Conservation (phyloP, 73 alveolate genomes). For the Paramecium caudatum region DNA sequence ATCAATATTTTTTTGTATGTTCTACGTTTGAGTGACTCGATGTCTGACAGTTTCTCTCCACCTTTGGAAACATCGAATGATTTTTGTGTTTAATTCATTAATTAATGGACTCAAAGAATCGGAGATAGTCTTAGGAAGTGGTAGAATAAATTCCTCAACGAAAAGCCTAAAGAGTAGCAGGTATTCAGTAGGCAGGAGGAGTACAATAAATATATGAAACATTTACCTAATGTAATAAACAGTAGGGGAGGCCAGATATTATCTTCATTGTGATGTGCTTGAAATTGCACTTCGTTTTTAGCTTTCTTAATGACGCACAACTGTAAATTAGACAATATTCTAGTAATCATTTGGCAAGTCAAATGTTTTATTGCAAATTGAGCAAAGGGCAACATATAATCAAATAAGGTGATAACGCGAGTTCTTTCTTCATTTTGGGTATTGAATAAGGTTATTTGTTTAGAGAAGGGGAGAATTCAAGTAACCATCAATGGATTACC, state of each 20-base stretch:
- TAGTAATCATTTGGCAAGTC: conserved; percentile 64
- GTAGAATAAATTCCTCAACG: conserved; percentile 8
- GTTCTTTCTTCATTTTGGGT: conserved; percentile 73
- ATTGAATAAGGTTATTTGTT: neutral
- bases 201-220: conserved; percentile 58
- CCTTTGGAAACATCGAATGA: conserved; percentile 52
- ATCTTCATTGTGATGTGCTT: conserved; percentile 72
- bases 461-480: conserved; percentile 77
- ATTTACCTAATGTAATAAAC: conserved; percentile 24
- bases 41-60: conserved; percentile 48
- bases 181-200: conserved; percentile 23
- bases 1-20: conserved; percentile 27
- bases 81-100: conserved; percentile 56
- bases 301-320: conserved; percentile 60
- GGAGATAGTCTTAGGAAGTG: conserved; percentile 20
- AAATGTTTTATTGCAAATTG: conserved; percentile 75
- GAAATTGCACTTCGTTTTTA: conserved; percentile 71
- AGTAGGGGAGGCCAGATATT: conserved; percentile 59
- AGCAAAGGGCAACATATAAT: conserved; percentile 62
- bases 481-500: conserved; percentile 72
- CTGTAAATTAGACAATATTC: neutral
- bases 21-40: conserved; percentile 45
- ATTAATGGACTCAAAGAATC: neutral
- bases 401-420: conserved; percentile 73
- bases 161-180: conserved; percentile 4